Conservation (phyloP, 139 green algal species). For the Chara braunii region DNA sequence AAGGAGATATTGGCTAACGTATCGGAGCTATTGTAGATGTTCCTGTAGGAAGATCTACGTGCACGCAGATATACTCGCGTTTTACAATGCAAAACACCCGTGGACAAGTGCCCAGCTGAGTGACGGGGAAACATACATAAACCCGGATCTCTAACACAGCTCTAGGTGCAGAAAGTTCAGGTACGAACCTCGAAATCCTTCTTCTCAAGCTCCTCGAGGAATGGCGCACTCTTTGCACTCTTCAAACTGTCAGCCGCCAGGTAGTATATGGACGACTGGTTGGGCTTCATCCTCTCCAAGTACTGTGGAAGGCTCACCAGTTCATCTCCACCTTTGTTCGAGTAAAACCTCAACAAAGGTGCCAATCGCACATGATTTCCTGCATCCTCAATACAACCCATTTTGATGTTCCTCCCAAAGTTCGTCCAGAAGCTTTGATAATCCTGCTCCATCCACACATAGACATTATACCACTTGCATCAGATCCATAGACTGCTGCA, state of each 20-base stretch:
- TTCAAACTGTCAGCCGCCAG: conserved; percentile 61
- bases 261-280: conserved; percentile 91
- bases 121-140: no score
- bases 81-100: no score
- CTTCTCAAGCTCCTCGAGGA: conserved; percentile 75
- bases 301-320: conserved; percentile 74
- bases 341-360: conserved; percentile 74
- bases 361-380: conserved; percentile 61
- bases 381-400: conserved; percentile 87
- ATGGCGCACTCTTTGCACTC: conserved; percentile 61
- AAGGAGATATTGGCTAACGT: no score
- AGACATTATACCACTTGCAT: no score
- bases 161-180: no score
- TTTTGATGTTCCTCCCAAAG: conserved; percentile 84
- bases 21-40: no score
- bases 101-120: no score
- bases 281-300: conserved; percentile 77
- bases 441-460: conserved; percentile 26
- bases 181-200: conserved; percentile 67
- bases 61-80: no score
- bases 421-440: conserved; percentile 79
- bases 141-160: no score
- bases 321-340: conserved; percentile 57
- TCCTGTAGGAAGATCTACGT: no score
- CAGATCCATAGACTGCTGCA: no score